A percentile compares a stretch with the other conserved stretches of the same genome.
Conservation (phyloP, 1,284 basidiomycete genomes). For the Malassezia restricta region DNA sequence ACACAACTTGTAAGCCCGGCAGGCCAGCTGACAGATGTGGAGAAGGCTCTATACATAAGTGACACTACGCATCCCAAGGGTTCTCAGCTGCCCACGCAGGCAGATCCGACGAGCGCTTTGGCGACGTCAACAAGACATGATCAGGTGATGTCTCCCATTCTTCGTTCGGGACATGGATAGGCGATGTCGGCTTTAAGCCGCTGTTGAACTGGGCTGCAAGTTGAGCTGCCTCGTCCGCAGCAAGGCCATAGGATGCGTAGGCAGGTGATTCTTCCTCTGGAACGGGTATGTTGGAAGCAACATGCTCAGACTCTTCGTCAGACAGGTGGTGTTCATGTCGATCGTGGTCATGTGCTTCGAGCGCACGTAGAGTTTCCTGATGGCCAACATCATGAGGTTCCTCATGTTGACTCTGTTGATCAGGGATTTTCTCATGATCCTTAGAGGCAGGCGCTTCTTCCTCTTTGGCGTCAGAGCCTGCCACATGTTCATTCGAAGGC, state of each 20-base stretch:
- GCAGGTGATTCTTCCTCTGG: neutral
- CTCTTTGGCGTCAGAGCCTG: too few relatives aligned
- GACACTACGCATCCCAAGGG: constrained; percentile 3
- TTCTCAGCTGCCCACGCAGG: constrained; percentile 8
- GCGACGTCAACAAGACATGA: neutral
- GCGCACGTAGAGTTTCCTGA: too few relatives aligned
- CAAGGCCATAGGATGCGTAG: constrained; percentile 3
- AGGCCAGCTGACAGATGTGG: neutral
- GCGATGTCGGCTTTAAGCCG: neutral
- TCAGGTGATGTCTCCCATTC: neutral
- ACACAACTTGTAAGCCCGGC: neutral
- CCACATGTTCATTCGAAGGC: too few relatives aligned
- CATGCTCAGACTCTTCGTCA: too few relatives aligned
- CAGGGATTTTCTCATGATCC: too few relatives aligned
- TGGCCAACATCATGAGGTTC: too few relatives aligned
- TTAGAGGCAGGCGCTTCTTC: too few relatives aligned
- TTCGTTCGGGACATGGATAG: neutral
- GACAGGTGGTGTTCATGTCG: too few relatives aligned
- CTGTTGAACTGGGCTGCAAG: constrained; percentile 3
- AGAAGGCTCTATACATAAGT: neutral
- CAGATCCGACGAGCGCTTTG: neutral
- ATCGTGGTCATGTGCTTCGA: too few relatives aligned
- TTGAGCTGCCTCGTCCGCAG: constrained; percentile 2
- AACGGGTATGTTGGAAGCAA: too few relatives aligned
- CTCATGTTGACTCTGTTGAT: too few relatives aligned